Evolutionary conservation across 495 filamentous ascomycete genomes (phyloP), one percentile per base, ranked within the genome.

Genomic region (Penicillium flavigenum): DNA sequence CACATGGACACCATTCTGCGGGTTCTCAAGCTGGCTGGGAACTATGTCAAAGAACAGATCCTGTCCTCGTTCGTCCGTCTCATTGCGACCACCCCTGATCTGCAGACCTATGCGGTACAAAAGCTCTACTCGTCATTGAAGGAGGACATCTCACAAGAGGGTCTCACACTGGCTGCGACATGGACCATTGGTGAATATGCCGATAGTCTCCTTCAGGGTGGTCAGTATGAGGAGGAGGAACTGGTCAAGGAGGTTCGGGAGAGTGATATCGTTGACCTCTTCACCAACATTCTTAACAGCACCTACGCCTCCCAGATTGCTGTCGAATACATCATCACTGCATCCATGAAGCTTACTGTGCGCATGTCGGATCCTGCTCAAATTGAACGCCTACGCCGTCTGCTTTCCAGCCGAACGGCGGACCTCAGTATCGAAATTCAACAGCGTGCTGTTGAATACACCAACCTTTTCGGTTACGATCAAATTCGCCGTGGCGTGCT

Each of bases 121-220:
- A 98, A 98, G 73, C 79, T 98, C 11, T 98, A 96, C 72, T 75
- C 88, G 5, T 85, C 86, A 39, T 73, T 98, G 55, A 96, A 93
- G 76, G 91, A 93, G 38, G 94, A 98, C 61, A 96, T 98, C 62
- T 96, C 92, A 11, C 95, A 98, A 67, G 95, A 98, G 70, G 93
- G 91, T 61, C 78, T 98, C 53, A 96, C 89, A 11, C 81, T 97
- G 29, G 91, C 94, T 22, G 95, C 89, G 31, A 86, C 94, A n/a
- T 98, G 94, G 94, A 92, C 92, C 12, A 97, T 98, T 73, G 94
- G 94, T 62, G 94, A 98, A 79, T 98, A 92, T 70, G 91, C 92
- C 34, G 94, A 98, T 70, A 83, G 88, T 4, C 78, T 98, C 14
- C 81, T 98, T 16, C 81, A 83, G 52, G 92, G 92, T 27, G 93